Conservation (phyloP, 345 rosid species). For the Diplotaxis tenuifolia region DNA sequence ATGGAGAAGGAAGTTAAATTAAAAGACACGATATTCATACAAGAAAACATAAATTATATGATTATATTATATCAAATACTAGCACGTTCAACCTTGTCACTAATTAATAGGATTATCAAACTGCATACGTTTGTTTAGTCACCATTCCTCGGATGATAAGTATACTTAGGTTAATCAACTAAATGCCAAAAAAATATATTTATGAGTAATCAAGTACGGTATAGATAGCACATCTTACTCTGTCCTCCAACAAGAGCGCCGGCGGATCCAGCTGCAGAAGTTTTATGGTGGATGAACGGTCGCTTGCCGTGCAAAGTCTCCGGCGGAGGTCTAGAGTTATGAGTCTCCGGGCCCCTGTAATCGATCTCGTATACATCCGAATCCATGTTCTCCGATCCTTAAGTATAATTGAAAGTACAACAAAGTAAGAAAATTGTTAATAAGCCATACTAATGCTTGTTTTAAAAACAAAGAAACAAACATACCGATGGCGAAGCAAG, state of each 20-base stretch:
- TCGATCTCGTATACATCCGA: conserved; percentile 34
- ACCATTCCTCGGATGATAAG: not conserved
- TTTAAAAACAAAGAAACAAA: not conserved
- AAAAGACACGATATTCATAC: not conserved
- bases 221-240: conserved; percentile 25
- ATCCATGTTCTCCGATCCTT: conserved; percentile 15
- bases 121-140: not conserved
- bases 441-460: not conserved
- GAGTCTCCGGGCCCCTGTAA: conserved; percentile 43
- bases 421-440: not conserved
- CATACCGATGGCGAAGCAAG: conserved; percentile 30
- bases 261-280: conserved; percentile 27
- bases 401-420: conserved; percentile 5
- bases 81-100: not conserved
- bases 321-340: conserved; percentile 39
- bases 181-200: not conserved
- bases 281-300: conserved; percentile 40
- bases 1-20: not conserved
- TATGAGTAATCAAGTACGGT: not conserved
- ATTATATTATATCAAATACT: not conserved
- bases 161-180: not conserved
- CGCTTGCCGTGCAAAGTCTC: conserved; percentile 33
- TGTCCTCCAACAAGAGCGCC: conserved; percentile 28
- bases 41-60: not conserved
- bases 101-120: not conserved